A percentile compares a stretch with the other conserved stretches of the same genome.
Evolutionary conservation across 2,329 filamentous ascomycete species (phyloP).

Genomic region (Sarocladiaceae sp.): DNA sequence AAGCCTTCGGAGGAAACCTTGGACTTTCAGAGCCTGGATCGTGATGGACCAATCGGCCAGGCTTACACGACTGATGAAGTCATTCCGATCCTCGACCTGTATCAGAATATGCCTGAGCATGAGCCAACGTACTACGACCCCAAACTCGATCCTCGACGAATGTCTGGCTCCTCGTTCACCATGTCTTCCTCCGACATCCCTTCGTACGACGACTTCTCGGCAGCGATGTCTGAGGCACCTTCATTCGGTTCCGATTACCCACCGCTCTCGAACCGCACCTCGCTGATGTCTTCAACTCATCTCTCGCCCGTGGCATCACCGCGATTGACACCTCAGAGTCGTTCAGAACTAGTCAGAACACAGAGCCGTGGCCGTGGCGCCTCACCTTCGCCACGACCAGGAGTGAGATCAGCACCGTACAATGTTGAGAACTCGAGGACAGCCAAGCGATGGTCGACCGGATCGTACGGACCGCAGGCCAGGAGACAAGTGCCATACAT

Average conservation of each 20-base stretch:
- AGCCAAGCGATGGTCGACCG: slow-evolving; percentile 75
- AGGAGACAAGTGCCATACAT: slow-evolving; percentile 58
- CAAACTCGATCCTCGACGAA: slow-evolving; percentile 52
- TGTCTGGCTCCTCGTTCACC: slow-evolving; percentile 71
- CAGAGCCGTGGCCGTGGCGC: slow-evolving; percentile 63
- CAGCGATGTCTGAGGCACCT: slow-evolving; percentile 61
- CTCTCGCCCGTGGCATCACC: slow-evolving; percentile 71
- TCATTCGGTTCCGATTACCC: slow-evolving; percentile 66
- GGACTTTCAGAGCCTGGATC: slow-evolving; percentile 51
- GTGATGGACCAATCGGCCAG: slow-evolving; percentile 57
- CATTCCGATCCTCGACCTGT: slow-evolving; percentile 59
- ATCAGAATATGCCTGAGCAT: slow-evolving; percentile 43
- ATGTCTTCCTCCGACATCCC: slow-evolving; percentile 69
- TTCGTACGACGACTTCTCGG: slow-evolving; percentile 67
- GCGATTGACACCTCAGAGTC: slow-evolving; percentile 56
- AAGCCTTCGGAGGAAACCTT: slow-evolving; percentile 55
- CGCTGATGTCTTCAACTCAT: slow-evolving; percentile 66
- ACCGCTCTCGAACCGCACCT: slow-evolving; percentile 62
- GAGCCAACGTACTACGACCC: slow-evolving; percentile 48
- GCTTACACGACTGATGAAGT: slow-evolving; percentile 60
- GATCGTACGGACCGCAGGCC: slow-evolving; percentile 59
- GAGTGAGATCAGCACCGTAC: slow-evolving; percentile 66
- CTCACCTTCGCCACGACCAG: slow-evolving; percentile 67
- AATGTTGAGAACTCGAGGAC: slow-evolving; percentile 61
- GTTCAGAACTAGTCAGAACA: slow-evolving; percentile 57